Conservation (phyloP, 257 asterid species). For the Ajuga chamaepitys region DNA sequence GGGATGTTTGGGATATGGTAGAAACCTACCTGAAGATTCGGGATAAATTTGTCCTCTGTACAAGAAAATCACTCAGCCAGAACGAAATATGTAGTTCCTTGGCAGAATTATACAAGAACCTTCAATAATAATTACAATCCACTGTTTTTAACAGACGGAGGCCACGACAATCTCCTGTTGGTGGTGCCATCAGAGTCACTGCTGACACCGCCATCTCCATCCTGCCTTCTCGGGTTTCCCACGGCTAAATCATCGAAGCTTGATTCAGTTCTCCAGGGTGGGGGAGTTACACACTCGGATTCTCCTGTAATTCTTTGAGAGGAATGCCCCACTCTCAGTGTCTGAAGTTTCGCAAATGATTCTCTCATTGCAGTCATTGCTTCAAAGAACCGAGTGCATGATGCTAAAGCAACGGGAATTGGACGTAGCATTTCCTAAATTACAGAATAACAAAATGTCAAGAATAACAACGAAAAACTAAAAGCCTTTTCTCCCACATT, state of each 20-base stretch:
- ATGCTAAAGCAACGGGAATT: conserved; percentile 95
- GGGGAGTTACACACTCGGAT: conserved; percentile 72
- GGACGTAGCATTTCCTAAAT: conserved; percentile 93
- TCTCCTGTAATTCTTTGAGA: conserved; percentile 42
- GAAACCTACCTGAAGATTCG: too few species aligned
- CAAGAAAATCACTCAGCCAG: conserved; percentile 8
- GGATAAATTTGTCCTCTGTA: neutral
- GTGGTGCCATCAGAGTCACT: conserved; percentile 36
- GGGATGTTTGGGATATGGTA: too few species aligned
- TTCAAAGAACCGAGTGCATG: conserved; percentile 93
- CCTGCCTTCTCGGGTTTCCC: conserved; percentile 30
- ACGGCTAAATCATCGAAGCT: conserved; percentile 53
- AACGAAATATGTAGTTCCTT: neutral
- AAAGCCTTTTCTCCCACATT: too few species aligned
- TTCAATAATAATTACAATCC: conserved; percentile 11
- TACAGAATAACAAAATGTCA: conserved; percentile 1
- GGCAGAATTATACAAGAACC: conserved; percentile 3
- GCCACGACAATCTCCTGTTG: conserved; percentile 64
- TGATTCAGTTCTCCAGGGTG: conserved; percentile 67
- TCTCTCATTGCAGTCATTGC: conserved; percentile 98
- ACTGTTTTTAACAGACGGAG: conserved; percentile 45
- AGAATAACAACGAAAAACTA: neutral
- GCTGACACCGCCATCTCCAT: conserved; percentile 25
- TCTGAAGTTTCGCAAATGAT: conserved; percentile 76
- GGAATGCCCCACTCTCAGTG: conserved; percentile 68